phyloP scores from a whole-genome alignment of 441 rosid species.

The Mallotus japonicus region DNA sequence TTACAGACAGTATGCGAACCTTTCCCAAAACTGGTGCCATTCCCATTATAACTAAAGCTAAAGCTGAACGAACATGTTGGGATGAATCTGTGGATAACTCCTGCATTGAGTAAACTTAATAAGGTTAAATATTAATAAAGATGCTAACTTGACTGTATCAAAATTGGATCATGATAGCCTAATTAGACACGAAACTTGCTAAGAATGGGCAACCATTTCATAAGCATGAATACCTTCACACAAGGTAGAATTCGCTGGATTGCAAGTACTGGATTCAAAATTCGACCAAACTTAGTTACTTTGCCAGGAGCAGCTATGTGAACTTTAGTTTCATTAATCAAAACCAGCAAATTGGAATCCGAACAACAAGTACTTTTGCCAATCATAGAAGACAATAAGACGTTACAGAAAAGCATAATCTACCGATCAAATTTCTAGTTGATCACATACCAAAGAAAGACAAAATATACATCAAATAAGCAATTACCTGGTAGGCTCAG shows the following conservation, averaged over 20 bases:
- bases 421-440: neutral
- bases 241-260: slow-evolving; percentile 84
- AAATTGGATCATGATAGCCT: neutral
- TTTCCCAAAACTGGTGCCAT: slow-evolving; percentile 97
- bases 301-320: slow-evolving; percentile 98
- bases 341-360: slow-evolving; percentile 2
- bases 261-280: slow-evolving; percentile 81
- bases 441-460: neutral
- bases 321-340: slow-evolving; percentile 86
- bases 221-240: slow-evolving; percentile 58
- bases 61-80: slow-evolving; percentile 96
- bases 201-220: slow-evolving; percentile 9
- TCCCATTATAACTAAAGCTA: slow-evolving; percentile 99
- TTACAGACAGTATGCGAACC: slow-evolving; percentile 39
- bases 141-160: neutral
- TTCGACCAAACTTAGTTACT: slow-evolving; percentile 83
- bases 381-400: neutral
- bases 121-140: neutral
- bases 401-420: neutral
- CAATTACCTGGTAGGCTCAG: slow-evolving; percentile 80
- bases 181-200: neutral
- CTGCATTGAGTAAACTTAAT: slow-evolving; percentile 37
- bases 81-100: slow-evolving; percentile 95
- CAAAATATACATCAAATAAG: neutral
- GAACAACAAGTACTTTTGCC: slow-evolving; percentile 6